Evolutionary conservation across 768 basidiomycete species (phyloP).

Genomic region (Paxillus involutus): DNA sequence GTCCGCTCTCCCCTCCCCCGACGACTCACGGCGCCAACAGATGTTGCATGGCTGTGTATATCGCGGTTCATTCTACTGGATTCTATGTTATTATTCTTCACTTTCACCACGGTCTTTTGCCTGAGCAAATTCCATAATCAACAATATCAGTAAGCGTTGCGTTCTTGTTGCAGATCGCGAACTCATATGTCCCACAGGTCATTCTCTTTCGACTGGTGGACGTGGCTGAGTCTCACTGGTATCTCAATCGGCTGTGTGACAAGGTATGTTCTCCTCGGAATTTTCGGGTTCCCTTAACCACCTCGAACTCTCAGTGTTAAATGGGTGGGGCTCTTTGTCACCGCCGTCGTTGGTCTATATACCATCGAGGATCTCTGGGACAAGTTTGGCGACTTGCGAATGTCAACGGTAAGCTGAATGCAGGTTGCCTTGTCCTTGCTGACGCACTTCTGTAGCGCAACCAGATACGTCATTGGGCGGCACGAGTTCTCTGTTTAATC

Average conservation of each 20-base stretch:
- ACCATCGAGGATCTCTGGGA: conserved; percentile 99
- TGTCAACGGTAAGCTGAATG: conserved; percentile 70
- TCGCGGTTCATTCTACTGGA: conserved; percentile 97
- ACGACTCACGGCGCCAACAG: conserved; percentile 39
- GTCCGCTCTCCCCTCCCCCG: not conserved
- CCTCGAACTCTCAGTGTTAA: conserved; percentile 65
- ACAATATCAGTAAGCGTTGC: conserved; percentile 75
- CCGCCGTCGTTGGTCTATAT: conserved; percentile 91
- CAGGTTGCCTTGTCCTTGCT: conserved; percentile 6
- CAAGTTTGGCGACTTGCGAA: conserved; percentile 93
- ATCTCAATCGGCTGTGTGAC: conserved; percentile 93
- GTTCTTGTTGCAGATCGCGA: not conserved
- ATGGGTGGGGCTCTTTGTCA: conserved; percentile 94
- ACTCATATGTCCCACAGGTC: conserved; percentile 48
- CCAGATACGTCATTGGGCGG: conserved; percentile 89
- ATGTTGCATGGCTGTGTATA: conserved; percentile 95
- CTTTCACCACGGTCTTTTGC: conserved; percentile 94
- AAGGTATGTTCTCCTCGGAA: conserved; percentile 47
- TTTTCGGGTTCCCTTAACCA: not conserved
- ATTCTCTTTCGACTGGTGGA: conserved; percentile 97
- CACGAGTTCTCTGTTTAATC: conserved; percentile 83
- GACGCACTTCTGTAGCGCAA: conserved; percentile 54
- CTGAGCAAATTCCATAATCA: conserved; percentile 97
- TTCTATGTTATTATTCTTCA: conserved; percentile 99
- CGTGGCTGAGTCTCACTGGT: conserved; percentile 93